Evolutionary conservation across 1,284 basidiomycete species (phyloP).

Genomic region (Leccinum idahoense): DNA sequence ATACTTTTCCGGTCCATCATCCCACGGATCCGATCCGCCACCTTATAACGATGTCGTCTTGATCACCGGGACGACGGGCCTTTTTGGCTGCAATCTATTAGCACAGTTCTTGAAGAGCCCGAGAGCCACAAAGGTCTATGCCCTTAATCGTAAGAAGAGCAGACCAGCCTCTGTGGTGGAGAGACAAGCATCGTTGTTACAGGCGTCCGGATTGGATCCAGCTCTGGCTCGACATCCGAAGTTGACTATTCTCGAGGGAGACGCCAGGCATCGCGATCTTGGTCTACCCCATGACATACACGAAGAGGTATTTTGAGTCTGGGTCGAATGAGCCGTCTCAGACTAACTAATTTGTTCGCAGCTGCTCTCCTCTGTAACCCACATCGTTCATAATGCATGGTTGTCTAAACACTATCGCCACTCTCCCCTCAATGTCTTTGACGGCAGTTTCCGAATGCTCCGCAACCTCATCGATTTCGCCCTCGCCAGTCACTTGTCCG

Average conservation of each 20-base stretch:
- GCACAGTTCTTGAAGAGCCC: slow-evolving; percentile 8
- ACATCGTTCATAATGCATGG: slow-evolving; percentile 25
- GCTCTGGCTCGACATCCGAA: slow-evolving; percentile 13
- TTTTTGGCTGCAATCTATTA: slow-evolving; percentile 22
- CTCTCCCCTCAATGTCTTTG: slow-evolving; percentile 28
- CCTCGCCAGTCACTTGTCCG: slow-evolving; percentile 22
- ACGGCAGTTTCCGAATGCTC: slow-evolving; percentile 31
- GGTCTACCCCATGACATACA: slow-evolving; percentile 9
- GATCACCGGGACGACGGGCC: slow-evolving; percentile 27
- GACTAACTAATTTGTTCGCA: slow-evolving; percentile 8
- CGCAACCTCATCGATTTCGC: slow-evolving; percentile 40
- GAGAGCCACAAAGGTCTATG: slow-evolving; percentile 19
- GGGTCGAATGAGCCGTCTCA: neutral
- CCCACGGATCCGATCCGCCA: neutral
- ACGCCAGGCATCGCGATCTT: slow-evolving; percentile 6
- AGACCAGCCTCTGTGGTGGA: slow-evolving; percentile 7
- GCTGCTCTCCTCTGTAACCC: slow-evolving; percentile 20
- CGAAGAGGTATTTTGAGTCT: slow-evolving; percentile 9
- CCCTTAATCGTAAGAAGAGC: slow-evolving; percentile 11
- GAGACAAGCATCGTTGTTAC: slow-evolving; percentile 23
- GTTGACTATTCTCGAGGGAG: slow-evolving; percentile 14
- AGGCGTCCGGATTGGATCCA: slow-evolving; percentile 21
- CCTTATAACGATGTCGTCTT: slow-evolving; percentile 16
- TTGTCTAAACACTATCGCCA: slow-evolving; percentile 24
- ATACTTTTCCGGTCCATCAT: slow-evolving; percentile 10